Conservation (phyloP, 176 grass and related monocot species). For the Rhynchospora pubera region DNA sequence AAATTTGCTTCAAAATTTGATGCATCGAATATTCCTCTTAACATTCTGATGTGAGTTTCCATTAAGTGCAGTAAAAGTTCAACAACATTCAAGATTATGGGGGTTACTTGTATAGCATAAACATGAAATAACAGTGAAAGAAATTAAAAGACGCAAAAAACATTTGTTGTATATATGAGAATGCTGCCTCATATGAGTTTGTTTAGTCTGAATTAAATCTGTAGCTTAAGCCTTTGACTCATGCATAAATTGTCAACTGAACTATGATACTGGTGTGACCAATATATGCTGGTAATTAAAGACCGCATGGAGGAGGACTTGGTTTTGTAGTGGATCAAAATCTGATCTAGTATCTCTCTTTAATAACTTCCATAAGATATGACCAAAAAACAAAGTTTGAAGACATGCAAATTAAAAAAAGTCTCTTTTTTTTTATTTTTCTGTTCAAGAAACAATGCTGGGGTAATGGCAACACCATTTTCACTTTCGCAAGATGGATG, state of each 20-base stretch:
- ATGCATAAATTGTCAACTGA: not conserved
- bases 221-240: conserved; percentile 33
- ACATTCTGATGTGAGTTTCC: conserved; percentile 51
- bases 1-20: conserved; percentile 41
- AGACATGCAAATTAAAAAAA: not conserved
- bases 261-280: not conserved
- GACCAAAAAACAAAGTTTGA: not conserved
- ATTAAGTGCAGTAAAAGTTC: not conserved
- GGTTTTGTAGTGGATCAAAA: not conserved
- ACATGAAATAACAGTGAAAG: not conserved
- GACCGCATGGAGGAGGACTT: not conserved
- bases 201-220: conserved; percentile 3
- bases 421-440: not conserved
- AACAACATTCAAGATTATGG: not conserved
- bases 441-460: conserved; percentile 71
- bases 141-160: conserved; percentile 17
- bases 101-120: not conserved
- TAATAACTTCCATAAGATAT: not conserved
- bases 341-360: not conserved
- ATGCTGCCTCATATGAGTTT: conserved; percentile 11
- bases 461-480: conserved; percentile 81
- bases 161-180: not conserved
- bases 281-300: not conserved
- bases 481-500: conserved; percentile 76
- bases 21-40: conserved; percentile 45